Percentiles rank a stretch among this genome's conserved stretches.
Conservation (phyloP, 345 rosid species). For the Eucalyptus sp. region DNA sequence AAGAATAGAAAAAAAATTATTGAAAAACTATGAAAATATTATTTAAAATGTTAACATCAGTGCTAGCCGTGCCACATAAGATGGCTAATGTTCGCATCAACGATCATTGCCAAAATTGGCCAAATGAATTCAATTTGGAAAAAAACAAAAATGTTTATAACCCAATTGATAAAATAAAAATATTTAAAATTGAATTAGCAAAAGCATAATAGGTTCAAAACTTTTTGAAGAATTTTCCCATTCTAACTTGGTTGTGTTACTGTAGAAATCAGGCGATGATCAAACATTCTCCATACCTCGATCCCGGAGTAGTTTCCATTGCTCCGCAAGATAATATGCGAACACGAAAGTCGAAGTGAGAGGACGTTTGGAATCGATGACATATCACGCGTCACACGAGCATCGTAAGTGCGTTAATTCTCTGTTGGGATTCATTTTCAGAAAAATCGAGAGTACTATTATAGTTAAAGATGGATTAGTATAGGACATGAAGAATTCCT, state of each 20-base stretch:
- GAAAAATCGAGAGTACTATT: not conserved
- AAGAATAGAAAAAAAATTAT: no score
- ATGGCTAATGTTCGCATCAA: accelerated
- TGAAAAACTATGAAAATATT: no score
- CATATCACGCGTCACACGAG: accelerated
- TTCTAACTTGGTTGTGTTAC: accelerated
- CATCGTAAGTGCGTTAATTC: accelerated
- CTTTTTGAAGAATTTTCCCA: accelerated
- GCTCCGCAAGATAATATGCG: not conserved
- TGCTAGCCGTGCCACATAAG: no score
- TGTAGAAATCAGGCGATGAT: no score
- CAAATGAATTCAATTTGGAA: no score
- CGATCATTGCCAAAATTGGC: accelerated
- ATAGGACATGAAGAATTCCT: not conserved
- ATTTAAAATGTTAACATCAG: no score
- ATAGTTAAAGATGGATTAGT: not conserved
- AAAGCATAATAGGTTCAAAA: accelerated
- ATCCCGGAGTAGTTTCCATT: no score
- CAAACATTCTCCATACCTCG: no score
- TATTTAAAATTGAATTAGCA: accelerated
- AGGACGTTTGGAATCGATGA: not conserved
- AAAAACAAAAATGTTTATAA: accelerated
- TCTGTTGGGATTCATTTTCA: not conserved
- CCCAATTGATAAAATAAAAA: accelerated
- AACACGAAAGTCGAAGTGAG: not conserved